Base-by-base conservation (phyloP, 2,329 filamentous ascomycete species). In the Phialophora verrucosa region DNA sequence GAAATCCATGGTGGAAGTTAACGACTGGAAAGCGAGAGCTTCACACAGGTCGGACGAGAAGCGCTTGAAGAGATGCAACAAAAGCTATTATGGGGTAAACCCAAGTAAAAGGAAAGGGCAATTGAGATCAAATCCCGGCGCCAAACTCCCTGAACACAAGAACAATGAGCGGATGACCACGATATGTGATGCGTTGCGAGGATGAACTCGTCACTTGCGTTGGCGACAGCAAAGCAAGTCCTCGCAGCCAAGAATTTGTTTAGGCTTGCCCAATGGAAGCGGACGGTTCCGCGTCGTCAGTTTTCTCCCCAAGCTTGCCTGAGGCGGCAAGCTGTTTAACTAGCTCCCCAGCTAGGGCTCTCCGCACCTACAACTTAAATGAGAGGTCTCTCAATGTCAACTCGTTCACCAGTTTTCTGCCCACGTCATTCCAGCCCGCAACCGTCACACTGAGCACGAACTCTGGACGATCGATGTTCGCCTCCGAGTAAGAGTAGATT, bases 1-100 rank as follows among this genome's bases (percentile, higher is more conserved):
- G 47, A 65, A 63, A 57, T 68, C 54, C 62, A 68, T 65, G 23
- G 27, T 57, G 38, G 51, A 31, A 38, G 55, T 44, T 32, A 25
- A 49, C 12, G 49, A 38, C 20, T 35, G 25, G 27, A 10, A 25
- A 35, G 61, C n/a, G 17, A 27, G 42, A 50, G 49, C 49, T 51
- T 51, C n/a, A 12, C 23, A 23, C 7, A 29, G 20, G 14, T n/a
- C 29, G 38, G 54, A 14, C 35, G 44, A n/a, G 54, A 20, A 20
- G 27, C 38, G 29, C 12, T 27, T 38, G 49, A 53, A 23, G 38
- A 42, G 35, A 29, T 14, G 27, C 35, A 32, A 53, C 35, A 12
- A 2, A 44, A 25, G 25, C 4, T n/a, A 59, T 29, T 27, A 47
- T n/a, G 12, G 49, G 47, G 17, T 14, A n/a, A 29, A 7, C 27